Percentiles rank a stretch among this genome's conserved stretches.
Evolutionary conservation across 2,329 filamentous ascomycete species (phyloP).

Genomic region (Thielaviopsis ethacetica): DNA sequence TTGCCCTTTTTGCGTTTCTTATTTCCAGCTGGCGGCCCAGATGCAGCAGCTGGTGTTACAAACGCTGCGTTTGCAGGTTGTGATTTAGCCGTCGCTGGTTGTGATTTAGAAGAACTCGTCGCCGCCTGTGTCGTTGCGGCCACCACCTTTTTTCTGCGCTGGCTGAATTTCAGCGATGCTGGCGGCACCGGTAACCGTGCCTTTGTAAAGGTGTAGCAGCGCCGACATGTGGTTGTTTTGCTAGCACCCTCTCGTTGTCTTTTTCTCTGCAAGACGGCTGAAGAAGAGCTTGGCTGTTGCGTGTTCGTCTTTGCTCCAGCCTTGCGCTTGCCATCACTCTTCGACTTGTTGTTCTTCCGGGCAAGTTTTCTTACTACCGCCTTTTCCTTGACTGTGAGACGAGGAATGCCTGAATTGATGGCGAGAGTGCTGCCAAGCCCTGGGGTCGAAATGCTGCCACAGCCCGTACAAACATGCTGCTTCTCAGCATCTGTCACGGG

Average conservation of each 20-base stretch:
- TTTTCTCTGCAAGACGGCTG: slow-evolving; percentile 6
- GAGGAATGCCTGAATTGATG: not conserved
- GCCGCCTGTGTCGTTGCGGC: slow-evolving; percentile 14
- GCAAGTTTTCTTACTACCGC: not conserved
- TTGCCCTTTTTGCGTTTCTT: slow-evolving; percentile 49
- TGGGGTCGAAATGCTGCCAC: slow-evolving; percentile 43
- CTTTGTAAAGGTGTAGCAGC: not conserved
- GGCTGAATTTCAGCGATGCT: not conserved
- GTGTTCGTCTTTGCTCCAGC: not conserved
- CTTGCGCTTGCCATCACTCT: not conserved
- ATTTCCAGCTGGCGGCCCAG: slow-evolving; percentile 26
- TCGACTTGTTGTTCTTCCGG: not conserved
- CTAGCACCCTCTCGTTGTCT: not conserved
- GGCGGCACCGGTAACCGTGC: not conserved
- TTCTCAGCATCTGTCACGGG: slow-evolving; percentile 29
- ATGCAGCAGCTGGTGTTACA: not conserved
- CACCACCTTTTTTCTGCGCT: slow-evolving; percentile 14
- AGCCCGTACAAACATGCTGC: slow-evolving; percentile 39
- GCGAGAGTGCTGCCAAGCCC: slow-evolving; percentile 25
- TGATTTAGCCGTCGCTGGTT: slow-evolving; percentile 17
- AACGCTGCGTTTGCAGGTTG: slow-evolving; percentile 27
- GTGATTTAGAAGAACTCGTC: slow-evolving; percentile 6
- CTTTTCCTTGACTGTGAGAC: not conserved
- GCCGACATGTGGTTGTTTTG: not conserved
- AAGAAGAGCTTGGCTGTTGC: slow-evolving; percentile 10